Base-by-base conservation (phyloP, 805 yeast genomes). In the Monosporozyma yasuniensis region DNA sequence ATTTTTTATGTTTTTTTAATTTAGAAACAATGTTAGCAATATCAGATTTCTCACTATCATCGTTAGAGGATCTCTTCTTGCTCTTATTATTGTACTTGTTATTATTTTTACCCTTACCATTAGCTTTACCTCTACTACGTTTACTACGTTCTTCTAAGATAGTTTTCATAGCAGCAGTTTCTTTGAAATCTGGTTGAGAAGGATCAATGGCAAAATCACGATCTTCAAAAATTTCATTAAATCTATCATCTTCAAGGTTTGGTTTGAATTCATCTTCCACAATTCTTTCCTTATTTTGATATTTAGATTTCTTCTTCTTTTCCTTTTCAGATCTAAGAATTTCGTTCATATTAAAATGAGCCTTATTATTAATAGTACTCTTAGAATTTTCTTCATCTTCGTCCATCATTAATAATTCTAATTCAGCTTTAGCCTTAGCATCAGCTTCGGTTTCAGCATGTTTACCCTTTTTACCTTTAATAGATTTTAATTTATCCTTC, bases 201-300 rank as follows among this genome's bases (percentile, higher is more conserved):
- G 97, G 95, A 68, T 95, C 99, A 63, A 95, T 89, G 11, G 96
- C 96, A 68, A 80, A 93, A 54, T 84, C 93, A 54, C 87, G 96
- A 54, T 80, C 83, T 60, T 88, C 88, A 61, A 83, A 87, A 55
- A 89, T 73, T 56, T 84, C 95, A 44, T 76, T 76, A 73, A 93
- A 93, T 70, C 99, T 83, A 14, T 84, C 81, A 73, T 93, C 99
- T 41, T 73, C 72, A 60, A 87, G 78, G 60, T 87, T 89, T 42
- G 89, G 78, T 56, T 77, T 72, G 66, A 86, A 83, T 37, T 67
- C 68, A 52, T 75, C 80, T 49, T 78, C 82, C 38, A 74, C 74
- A 49, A 77, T 76, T 60, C 72, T 76, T 49, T 71, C 72, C 59
- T 71, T 74, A 44, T 69, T 63, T 64, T 73, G 75, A 51, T 67